Evolutionary conservation across 768 basidiomycete genomes (phyloP).

Genomic region (Tylopilus subfusipes): DNA sequence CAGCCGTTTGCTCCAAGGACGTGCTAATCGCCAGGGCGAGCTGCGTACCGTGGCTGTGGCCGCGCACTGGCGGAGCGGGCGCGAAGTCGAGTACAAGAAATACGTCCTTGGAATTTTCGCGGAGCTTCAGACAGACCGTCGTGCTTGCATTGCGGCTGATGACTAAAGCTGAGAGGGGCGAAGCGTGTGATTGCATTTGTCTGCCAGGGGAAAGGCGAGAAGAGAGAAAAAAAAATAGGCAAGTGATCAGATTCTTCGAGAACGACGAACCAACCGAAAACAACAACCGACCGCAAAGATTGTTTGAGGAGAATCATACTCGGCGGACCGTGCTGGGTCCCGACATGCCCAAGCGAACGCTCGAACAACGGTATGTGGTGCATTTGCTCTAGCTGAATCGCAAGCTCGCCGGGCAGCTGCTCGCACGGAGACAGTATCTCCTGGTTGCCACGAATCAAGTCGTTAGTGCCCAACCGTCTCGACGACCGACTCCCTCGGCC

Average conservation of each 20-base stretch:
- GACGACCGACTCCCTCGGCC: neutral
- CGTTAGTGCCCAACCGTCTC: neutral
- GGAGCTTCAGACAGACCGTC: slow-evolving; percentile 43
- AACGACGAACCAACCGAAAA: neutral
- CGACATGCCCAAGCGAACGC: slow-evolving; percentile 31
- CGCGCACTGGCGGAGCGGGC: slow-evolving; percentile 41
- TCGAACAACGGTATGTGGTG: slow-evolving; percentile 46
- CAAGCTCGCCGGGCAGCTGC: slow-evolving; percentile 41
- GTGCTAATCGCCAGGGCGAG: slow-evolving; percentile 52
- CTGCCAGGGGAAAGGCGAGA: slow-evolving; percentile 10
- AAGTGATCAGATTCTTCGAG: neutral
- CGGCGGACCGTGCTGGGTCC: slow-evolving; percentile 37
- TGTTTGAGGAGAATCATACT: slow-evolving; percentile 35
- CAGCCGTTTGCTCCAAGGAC: slow-evolving; percentile 42
- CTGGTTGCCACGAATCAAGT: slow-evolving; percentile 27
- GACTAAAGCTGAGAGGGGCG: slow-evolving; percentile 35
- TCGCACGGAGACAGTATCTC: slow-evolving; percentile 50
- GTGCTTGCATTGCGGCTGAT: slow-evolving; percentile 65
- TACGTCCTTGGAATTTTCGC: slow-evolving; percentile 28
- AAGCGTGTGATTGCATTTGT: slow-evolving; percentile 18
- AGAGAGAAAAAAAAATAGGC: neutral
- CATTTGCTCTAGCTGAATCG: slow-evolving; percentile 52
- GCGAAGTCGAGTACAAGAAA: slow-evolving; percentile 65
- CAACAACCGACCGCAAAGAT: slow-evolving; percentile 20
- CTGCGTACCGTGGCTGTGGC: slow-evolving; percentile 28